Base-by-base conservation (phyloP, 2,329 filamentous ascomycete genomes). In the Coleophoma cylindrospora region DNA sequence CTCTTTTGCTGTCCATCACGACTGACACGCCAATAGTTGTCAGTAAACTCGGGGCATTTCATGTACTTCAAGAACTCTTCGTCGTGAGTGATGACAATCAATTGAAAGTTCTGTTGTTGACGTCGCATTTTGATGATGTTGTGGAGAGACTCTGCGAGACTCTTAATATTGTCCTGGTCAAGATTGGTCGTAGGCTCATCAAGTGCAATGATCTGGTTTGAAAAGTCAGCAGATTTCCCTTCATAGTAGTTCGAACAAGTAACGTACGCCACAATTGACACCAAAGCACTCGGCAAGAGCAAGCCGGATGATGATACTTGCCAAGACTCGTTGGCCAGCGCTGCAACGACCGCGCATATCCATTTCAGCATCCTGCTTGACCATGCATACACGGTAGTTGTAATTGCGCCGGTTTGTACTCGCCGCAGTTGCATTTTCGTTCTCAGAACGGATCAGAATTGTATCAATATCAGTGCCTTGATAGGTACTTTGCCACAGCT, bases 321-420 rank as follows among this genome's bases (percentile, higher is more conserved):
- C 94, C 27, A 99, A 81, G 27, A 99, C 92, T 70, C 95, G 96
- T 68, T 99, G 94, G 3, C 94, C 94, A 1, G 94, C 94, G 58
- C 89, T 95, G 76, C 94, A 99, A 49, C 94, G 89, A 1, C 94
- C 95, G 55, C 94, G 89, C 94, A 99, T 99, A 72, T 99, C 94
- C 91, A 99, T 96, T 69, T 99, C 94, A 1, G 88, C 89, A 63
- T 95, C 91, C 66, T 92, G 87, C 73, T 99, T 99, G 60, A 96
- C 84, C 94, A 99, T 99, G 69, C 89, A 91, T 6, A 99, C 86
- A 43, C 94, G 89, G 74, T 99, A 99, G 71, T 99, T 97, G 78
- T 97, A 97, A 54, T 78, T 88, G 61, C 89, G 84, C 62, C 89
- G 91, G 47, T 82, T 85, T 50, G 82, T 81, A 8, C 49, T 55